phyloP scores from a whole-genome alignment of 495 filamentous ascomycete species.

The Aspergillus biplanus region DNA sequence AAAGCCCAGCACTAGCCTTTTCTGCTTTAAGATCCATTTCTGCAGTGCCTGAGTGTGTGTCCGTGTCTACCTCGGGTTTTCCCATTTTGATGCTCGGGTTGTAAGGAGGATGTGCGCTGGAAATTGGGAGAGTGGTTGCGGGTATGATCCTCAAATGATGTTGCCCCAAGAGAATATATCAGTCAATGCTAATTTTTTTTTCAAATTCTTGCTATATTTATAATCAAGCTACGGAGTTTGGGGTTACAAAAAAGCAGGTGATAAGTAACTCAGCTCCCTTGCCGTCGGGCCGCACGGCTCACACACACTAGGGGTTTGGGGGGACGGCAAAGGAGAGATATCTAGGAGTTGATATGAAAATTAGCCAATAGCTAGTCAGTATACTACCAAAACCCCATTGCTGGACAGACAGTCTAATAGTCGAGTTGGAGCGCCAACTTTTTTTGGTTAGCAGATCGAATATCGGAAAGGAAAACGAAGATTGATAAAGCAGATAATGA shows the following conservation, averaged over 20 bases:
- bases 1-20: conserved; percentile 14
- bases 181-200: no score
- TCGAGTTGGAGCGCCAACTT: neutral
- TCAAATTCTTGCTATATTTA: no score
- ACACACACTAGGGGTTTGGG: neutral
- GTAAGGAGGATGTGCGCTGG: no score
- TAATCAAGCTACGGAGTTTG: no score
- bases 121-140: no score
- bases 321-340: neutral
- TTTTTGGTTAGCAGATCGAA: no score
- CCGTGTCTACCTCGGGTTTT: neutral
- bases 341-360: neutral
- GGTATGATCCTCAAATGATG: no score
- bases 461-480: neutral
- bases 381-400: conserved; percentile 1
- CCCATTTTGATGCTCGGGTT: conserved; percentile 12
- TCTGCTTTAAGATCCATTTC: conserved; percentile 25
- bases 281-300: no score
- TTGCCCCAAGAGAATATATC: no score
- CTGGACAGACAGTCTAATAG: conserved; percentile 1
- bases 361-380: neutral
- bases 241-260: no score
- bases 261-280: no score
- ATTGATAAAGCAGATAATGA: conserved; percentile 5
- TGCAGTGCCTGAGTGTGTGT: conserved; percentile 4